Base-by-base conservation (phyloP, 176 grass and related monocot genomes). In the Oryza glumipatula region DNA sequence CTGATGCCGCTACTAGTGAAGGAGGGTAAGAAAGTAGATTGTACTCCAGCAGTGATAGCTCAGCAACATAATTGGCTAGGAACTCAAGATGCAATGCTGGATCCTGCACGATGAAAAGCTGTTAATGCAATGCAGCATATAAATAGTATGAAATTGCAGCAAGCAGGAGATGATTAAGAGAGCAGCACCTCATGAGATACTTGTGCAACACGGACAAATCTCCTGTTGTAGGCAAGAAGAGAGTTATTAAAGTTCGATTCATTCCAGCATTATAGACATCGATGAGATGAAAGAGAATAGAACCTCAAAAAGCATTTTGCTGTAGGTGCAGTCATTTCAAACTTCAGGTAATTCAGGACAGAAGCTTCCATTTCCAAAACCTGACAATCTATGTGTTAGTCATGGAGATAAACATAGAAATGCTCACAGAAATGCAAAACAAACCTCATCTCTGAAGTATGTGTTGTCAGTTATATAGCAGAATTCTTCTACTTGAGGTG, bases 381-480 rank as follows among this genome's bases (percentile, higher is more conserved):
- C 93, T 94, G 74, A 81, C 28, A 7, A 73, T 60, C 2, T 86
- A 46, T 17, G 28, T 63, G 68, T 87, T 80, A 80, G 58, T 12
- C 17, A 54, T 2, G 0, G 21, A 60, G 0, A 80, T 8, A 73
- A 79, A 70, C 9, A 80, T n/a, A 4, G 14, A 2, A 51, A 75
- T 10, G 12, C 33, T 21, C 0, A 9, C 9, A 60, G 2, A 9
- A n/a, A 79, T 45, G 33, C 28, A 72, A 24, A 23, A 72, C 89
- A 72, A 4, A 92, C 93, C 93, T 99, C 93, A 71, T 99, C 96
- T 89, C 91, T 99, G 77, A 96, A 99, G 73, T 99, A 99, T 77
- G 96, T 99, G 36, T 99, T 99, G 78, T 99, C 96, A 17, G 96
- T 99, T 85, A 99, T 96, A 72, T 99, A 99, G 82, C 96, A 99